Evolutionary conservation across 768 basidiomycete genomes (phyloP).

Genomic region (Leccinum ochraceum): DNA sequence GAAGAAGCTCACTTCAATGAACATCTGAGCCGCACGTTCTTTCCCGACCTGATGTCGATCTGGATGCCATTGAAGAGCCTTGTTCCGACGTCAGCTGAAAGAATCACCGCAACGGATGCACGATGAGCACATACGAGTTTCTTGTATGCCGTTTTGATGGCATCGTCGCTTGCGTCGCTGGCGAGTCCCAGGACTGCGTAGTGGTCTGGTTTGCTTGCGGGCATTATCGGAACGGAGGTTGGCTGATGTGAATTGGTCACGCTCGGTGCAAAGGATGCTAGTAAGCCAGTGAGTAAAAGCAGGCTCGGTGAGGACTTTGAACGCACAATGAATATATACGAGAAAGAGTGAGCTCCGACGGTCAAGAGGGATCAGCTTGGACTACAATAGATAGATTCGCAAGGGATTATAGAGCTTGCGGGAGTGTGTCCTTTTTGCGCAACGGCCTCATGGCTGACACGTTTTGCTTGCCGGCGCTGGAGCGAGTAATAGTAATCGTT

Average conservation of each 20-base stretch:
- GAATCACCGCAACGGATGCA: conserved; percentile 24
- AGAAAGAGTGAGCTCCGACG: conserved; percentile 23
- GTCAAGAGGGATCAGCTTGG: conserved; percentile 26
- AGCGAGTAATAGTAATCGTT: conserved; percentile 27
- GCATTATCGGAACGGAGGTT: conserved; percentile 28
- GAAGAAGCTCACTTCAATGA: conserved; percentile 49
- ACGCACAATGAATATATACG: conserved; percentile 29
- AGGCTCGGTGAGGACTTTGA: conserved; percentile 9
- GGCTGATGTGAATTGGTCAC: conserved; percentile 13
- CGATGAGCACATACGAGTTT: conserved; percentile 46
- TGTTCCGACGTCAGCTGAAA: conserved; percentile 16
- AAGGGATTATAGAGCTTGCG: conserved; percentile 26
- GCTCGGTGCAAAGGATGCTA: conserved; percentile 9
- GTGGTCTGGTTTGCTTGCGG: conserved; percentile 28
- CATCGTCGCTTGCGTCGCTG: conserved; percentile 47
- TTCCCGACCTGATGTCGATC: conserved; percentile 57
- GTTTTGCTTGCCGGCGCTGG: conserved; percentile 33
- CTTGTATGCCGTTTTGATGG: conserved; percentile 62
- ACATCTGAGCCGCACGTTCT: conserved; percentile 53
- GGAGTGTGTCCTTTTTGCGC: conserved; percentile 14
- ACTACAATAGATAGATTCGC: conserved; percentile 24
- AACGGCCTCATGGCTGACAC: conserved; percentile 35
- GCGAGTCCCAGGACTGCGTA: conserved; percentile 49
- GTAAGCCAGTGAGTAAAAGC: conserved; percentile 9
- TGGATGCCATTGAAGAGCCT: conserved; percentile 70